Conservation (phyloP, 305 asterid species). For the Ajuga reptans region DNA sequence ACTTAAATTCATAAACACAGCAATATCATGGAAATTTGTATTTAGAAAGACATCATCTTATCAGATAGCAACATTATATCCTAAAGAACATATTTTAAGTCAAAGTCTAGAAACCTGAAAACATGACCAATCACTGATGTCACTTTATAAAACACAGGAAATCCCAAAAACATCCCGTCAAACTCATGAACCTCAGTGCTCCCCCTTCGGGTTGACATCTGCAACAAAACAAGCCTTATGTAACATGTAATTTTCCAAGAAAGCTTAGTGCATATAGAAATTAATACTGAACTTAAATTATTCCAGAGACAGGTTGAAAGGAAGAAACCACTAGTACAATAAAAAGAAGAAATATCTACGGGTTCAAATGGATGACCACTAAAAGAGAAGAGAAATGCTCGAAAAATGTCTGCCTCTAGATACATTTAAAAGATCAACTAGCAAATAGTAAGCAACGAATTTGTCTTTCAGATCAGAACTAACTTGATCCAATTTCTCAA, state of each 20-base stretch:
- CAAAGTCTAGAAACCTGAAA: slow-evolving; percentile 55
- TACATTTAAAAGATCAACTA: neutral
- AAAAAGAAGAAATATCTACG: neutral
- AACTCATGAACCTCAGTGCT: slow-evolving; percentile 84
- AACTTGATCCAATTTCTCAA: neutral
- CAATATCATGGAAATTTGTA: neutral
- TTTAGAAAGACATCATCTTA: neutral
- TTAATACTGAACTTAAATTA: neutral
- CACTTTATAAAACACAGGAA: slow-evolving; percentile 57
- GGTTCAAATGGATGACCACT: neutral
- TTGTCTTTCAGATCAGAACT: neutral
- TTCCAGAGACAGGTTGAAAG: neutral
- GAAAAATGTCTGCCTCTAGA: neutral
- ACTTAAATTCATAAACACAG: slow-evolving; percentile 1
- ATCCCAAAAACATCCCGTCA: slow-evolving; percentile 68
- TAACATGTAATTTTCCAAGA: neutral
- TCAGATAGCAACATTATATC: slow-evolving; percentile 6
- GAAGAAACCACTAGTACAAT: neutral
- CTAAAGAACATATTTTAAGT: slow-evolving; percentile 8
- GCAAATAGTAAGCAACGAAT: neutral
- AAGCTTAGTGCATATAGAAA: neutral
- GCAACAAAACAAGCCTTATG: slow-evolving; percentile 26
- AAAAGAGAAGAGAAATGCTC: neutral
- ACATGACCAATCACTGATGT: slow-evolving; percentile 95
- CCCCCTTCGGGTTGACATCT: slow-evolving; percentile 80